These are phyloP conservation scores for Austroboletus niveus DNA, from an alignment of 1,284 basidiomycete genomes.

Conservation along the genomic window DNA sequence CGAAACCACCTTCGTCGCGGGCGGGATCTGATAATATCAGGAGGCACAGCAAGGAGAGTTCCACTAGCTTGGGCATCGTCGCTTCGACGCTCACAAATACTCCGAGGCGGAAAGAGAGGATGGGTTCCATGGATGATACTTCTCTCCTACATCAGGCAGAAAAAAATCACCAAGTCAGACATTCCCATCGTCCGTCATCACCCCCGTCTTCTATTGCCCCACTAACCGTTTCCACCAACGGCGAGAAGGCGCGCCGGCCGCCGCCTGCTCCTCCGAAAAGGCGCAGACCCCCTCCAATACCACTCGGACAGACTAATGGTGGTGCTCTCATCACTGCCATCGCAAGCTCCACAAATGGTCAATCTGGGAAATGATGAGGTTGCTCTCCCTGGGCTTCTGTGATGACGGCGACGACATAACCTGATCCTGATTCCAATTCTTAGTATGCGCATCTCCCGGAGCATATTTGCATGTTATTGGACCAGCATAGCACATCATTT, in stretches of 20 bases:
- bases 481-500: constrained; percentile 22
- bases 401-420: constrained; percentile 5
- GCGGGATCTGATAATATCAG: constrained; percentile 40
- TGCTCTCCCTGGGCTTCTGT: constrained; percentile 3
- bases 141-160: constrained; percentile 16
- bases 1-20: constrained; percentile 28
- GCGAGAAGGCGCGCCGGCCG: constrained; percentile 25
- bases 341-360: constrained; percentile 20
- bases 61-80: constrained; percentile 47
- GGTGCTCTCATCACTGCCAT: constrained; percentile 56
- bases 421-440: constrained; percentile 5
- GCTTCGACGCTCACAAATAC: constrained; percentile 33
- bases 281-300: constrained; percentile 64
- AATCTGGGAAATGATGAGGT: constrained; percentile 17
- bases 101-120: constrained; percentile 31
- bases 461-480: constrained; percentile 20
- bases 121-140: constrained; percentile 33
- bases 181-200: constrained; percentile 18
- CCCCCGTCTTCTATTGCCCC: constrained; percentile 14
- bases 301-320: constrained; percentile 42
- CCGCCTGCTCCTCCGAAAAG: constrained; percentile 59
- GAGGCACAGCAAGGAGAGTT: constrained; percentile 51
- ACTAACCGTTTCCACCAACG: constrained; percentile 7
- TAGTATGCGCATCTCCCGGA: constrained; percentile 14
- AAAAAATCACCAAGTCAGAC: constrained; percentile 13